Evolutionary conservation across 129 eudicot genomes (phyloP).

Genomic region (Apium graveolens): DNA sequence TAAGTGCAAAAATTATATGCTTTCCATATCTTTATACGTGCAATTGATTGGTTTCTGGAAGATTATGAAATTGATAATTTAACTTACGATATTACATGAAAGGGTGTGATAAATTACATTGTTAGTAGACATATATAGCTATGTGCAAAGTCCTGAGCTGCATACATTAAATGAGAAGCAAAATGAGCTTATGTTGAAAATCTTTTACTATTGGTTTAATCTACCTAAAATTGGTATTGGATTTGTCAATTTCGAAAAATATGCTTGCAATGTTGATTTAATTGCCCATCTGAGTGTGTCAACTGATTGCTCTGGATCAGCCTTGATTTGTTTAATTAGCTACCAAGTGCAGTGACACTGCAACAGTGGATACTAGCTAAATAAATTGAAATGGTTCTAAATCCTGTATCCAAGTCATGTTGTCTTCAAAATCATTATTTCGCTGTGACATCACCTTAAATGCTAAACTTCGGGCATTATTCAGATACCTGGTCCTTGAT

Average conservation of each 20-base stretch:
- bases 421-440: background rate
- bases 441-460: background rate
- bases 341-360: background rate
- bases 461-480: background rate
- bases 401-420: background rate
- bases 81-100: background rate
- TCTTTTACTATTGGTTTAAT: background rate
- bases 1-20: conserved; percentile 6
- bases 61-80: background rate
- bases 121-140: background rate
- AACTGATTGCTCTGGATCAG: background rate
- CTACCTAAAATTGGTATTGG: background rate
- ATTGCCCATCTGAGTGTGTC: background rate
- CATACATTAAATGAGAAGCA: background rate
- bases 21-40: background rate
- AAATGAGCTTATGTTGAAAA: background rate
- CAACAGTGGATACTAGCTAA: background rate
- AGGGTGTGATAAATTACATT: background rate
- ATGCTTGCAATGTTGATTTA: background rate
- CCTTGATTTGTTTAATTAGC: background rate
- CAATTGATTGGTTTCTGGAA: background rate
- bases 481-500: no score
- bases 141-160: background rate
- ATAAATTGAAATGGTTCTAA: no score
- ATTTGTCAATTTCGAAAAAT: background rate